A percentile compares a stretch with the other conserved stretches of the same genome.
These are phyloP conservation scores for Paraphoma sp. DNA, from an alignment of 2,329 filamentous ascomycete genomes.

Conservation along the genomic window DNA sequence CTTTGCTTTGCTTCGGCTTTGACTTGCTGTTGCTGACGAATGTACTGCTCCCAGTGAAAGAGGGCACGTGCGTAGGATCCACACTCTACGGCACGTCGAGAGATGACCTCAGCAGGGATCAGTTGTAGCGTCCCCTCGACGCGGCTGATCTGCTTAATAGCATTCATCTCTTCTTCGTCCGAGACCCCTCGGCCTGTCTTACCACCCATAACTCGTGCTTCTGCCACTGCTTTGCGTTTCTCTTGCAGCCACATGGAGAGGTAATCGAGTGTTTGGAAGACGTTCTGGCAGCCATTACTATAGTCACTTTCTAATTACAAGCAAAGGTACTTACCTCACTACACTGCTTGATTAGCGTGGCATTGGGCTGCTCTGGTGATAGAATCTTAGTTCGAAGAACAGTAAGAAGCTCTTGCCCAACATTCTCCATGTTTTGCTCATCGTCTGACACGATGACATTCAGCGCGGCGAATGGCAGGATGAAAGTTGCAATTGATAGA, in stretches of 20 bases:
- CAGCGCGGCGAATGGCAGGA: conserved; percentile 85
- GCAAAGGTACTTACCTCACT: conserved; percentile 72
- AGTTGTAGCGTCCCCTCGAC: conserved; percentile 76
- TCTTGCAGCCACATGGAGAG: conserved; percentile 87
- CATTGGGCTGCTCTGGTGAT: conserved; percentile 62
- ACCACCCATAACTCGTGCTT: conserved; percentile 50
- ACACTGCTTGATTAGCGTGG: conserved; percentile 80
- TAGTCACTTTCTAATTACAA: not conserved
- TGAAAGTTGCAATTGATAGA: conserved; percentile 81
- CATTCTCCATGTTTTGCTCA: conserved; percentile 66
- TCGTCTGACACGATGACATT: conserved; percentile 81
- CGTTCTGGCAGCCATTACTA: conserved; percentile 62
- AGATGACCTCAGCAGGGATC: conserved; percentile 75
- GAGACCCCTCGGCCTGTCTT: conserved; percentile 52
- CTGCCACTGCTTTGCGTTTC: conserved; percentile 63
- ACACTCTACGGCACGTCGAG: conserved; percentile 88
- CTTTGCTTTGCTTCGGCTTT: conserved; percentile 57
- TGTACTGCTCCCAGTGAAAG: conserved; percentile 94
- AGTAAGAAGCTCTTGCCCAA: conserved; percentile 75
- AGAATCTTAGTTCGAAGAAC: conserved; percentile 73
- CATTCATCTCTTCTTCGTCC: conserved; percentile 59
- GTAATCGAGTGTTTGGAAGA: conserved; percentile 92
- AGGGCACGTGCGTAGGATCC: conserved; percentile 90
- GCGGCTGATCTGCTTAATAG: conserved; percentile 63
- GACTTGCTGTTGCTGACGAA: conserved; percentile 61